Evolutionary conservation across 1,284 basidiomycete genomes (phyloP).

Genomic region (Leccinum brunneo-olivaceum): DNA sequence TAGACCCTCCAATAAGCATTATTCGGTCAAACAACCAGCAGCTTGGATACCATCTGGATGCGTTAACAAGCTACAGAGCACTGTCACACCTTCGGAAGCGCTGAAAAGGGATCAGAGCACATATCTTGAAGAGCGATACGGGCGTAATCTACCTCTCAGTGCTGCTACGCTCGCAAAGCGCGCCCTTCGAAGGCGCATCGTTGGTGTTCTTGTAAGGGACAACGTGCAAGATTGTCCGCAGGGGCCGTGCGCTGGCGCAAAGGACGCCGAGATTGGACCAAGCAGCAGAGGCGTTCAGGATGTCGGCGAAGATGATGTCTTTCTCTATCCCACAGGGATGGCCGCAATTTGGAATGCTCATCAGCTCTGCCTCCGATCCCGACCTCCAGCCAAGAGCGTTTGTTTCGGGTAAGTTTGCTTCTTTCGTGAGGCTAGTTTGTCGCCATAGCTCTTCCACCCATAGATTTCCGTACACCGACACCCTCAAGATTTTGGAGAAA

Average conservation of each 20-base stretch:
- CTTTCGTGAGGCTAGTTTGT: neutral
- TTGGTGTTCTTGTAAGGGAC: conserved; percentile 76
- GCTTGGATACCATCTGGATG: conserved; percentile 13
- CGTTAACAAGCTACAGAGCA: neutral
- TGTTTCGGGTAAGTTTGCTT: conserved; percentile 77
- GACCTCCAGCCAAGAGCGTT: conserved; percentile 70
- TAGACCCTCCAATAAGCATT: conserved; percentile 57
- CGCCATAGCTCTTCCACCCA: conserved; percentile 4
- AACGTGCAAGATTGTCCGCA: conserved; percentile 32
- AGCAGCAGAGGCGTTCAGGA: conserved; percentile 56
- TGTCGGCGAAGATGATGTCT: conserved; percentile 83
- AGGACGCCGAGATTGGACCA: conserved; percentile 44
- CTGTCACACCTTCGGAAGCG: conserved; percentile 10
- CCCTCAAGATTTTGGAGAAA: conserved; percentile 93
- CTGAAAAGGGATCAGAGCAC: conserved; percentile 45
- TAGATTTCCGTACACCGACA: conserved; percentile 96
- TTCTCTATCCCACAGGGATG: conserved; percentile 86
- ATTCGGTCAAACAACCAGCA: conserved; percentile 43
- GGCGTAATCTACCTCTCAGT: conserved; percentile 80
- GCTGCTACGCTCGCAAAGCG: conserved; percentile 77
- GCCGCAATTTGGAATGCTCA: conserved; percentile 90
- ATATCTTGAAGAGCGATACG: conserved; percentile 92
- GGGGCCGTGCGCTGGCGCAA: conserved; percentile 40
- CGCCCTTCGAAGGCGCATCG: conserved; percentile 82
- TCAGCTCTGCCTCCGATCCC: conserved; percentile 54